Evolutionary conservation across 2,329 filamentous ascomycete species (phyloP).

Genomic region (Phaeomoniella chlamydospora): DNA sequence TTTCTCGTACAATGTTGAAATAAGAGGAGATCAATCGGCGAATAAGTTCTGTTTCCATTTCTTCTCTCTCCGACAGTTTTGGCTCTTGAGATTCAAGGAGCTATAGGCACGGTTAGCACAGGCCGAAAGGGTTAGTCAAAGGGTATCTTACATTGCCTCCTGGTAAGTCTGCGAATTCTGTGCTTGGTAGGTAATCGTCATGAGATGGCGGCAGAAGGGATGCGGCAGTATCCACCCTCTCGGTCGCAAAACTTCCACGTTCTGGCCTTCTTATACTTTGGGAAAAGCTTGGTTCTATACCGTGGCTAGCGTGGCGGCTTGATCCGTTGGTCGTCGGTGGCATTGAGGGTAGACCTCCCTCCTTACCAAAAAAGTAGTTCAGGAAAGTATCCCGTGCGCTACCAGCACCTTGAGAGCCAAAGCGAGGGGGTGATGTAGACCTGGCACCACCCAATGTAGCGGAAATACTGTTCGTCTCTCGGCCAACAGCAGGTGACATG

Average conservation of each 20-base stretch:
- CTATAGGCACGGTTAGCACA: conserved; percentile 8
- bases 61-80: conserved; percentile 85
- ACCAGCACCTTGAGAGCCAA: conserved; percentile 42
- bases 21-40: conserved; percentile 93
- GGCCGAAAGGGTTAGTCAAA: background rate
- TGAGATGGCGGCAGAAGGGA: conserved; percentile 15
- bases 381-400: conserved; percentile 78
- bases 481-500: conserved; percentile 64
- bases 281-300: conserved; percentile 65
- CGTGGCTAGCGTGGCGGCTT: conserved; percentile 61
- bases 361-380: conserved; percentile 98
- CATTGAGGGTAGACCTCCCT: conserved; percentile 45
- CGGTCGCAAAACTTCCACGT: conserved; percentile 11
- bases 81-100: conserved; percentile 49
- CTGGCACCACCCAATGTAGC: conserved; percentile 54
- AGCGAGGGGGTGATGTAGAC: conserved; percentile 45
- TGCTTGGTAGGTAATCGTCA: conserved; percentile 22
- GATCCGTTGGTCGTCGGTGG: conserved; percentile 22
- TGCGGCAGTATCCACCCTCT: conserved; percentile 12
- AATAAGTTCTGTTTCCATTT: conserved; percentile 95
- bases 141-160: conserved; percentile 23
- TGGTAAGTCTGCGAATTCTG: conserved; percentile 19
- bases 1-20: conserved; percentile 97
- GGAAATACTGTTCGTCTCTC: conserved; percentile 44
- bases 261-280: conserved; percentile 66